A percentile compares a stretch with the other conserved stretches of the same genome.
phyloP scores from a whole-genome alignment of 1,284 basidiomycete genomes.

The Paramarasmius palmivorus region DNA sequence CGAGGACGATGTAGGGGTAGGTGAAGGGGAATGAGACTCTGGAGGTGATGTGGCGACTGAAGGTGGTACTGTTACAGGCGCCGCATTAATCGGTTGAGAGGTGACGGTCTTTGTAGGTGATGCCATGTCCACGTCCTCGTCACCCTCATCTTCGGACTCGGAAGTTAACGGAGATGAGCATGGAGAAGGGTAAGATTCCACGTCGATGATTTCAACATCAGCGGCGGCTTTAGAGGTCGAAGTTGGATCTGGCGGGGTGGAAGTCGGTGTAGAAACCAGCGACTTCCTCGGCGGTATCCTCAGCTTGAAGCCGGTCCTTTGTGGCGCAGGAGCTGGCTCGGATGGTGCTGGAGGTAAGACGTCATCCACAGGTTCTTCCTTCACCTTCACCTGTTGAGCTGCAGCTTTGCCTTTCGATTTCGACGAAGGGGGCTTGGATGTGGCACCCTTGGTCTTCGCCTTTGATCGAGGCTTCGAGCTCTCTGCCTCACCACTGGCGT shows the following conservation, averaged over 20 bases:
- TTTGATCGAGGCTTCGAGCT: too few relatives aligned
- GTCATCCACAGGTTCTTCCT: slow-evolving; percentile 18
- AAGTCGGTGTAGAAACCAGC: not conserved
- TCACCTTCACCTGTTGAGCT: slow-evolving; percentile 19
- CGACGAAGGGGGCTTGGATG: slow-evolving; percentile 33
- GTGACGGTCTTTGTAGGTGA: slow-evolving; percentile 3
- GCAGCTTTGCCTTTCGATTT: slow-evolving; percentile 18
- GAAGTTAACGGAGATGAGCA: not conserved
- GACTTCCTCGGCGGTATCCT: slow-evolving; percentile 12
- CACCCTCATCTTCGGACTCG: not conserved
- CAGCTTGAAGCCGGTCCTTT: slow-evolving; percentile 21
- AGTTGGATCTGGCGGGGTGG: too few relatives aligned
- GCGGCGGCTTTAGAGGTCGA: not conserved
- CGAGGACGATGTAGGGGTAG: slow-evolving; percentile 3
- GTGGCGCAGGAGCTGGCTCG: not conserved
- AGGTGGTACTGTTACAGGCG: slow-evolving; percentile 8
- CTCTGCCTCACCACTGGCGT: not conserved
- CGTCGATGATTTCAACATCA: not conserved
- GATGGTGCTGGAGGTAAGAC: not conserved
- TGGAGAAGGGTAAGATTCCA: slow-evolving; percentile 1
- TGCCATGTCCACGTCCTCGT: slow-evolving; percentile 8
- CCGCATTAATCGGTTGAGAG: not conserved
- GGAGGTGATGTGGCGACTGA: slow-evolving; percentile 13
- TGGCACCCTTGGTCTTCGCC: slow-evolving; percentile 21
- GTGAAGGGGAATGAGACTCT: slow-evolving; percentile 12